Evolutionary conservation across 2,329 filamentous ascomycete genomes (phyloP), one percentile per base, ranked within the genome.

Genomic region (Colletotrichum caudatum): DNA sequence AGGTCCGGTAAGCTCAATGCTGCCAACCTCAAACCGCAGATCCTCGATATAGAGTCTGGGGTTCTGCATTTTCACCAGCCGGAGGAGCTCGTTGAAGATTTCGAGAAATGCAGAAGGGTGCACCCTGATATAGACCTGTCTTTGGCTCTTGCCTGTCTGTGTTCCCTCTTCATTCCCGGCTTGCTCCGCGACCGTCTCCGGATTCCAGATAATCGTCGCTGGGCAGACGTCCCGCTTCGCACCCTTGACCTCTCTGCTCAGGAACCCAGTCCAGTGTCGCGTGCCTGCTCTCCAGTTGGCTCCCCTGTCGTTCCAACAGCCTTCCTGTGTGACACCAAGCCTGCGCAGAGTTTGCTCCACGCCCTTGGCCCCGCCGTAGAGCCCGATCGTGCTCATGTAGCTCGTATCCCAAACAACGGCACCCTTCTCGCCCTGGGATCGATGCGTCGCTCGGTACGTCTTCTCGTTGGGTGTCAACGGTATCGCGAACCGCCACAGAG

Each of bases 391-490:
- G 75, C 93, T 93, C 84, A 96, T 92, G 79, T 98, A 99, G 79
- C 95, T 98, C 85, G 90, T 93, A 81, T 99, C 96, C 94, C 95
- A 98, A 1, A 91, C 91, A 54, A 98, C 85, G 29, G 92, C 92
- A 6, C 96, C 95, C 74, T 91, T 89, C 64, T 91, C 87, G 37
- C 91, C 90, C 64, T 91, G 89, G 29, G 94, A 92, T 74, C 95
- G 90, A 83, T 98, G 94, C 0, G 94, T 96, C 57, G 94, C 90
- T 62, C 96, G 87, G 79, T 98, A 98, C 63, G 92, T 91, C 84
- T 99, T 99, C 78, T 94, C 91, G 37, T 93, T 97, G 0, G 95
- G 94, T 5, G 93, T 94, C 74, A 97, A 80, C 0, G 95, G 94
- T 33, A 98, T 84, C 0, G 94, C 90, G 80, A 98, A 97, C 51